These are phyloP conservation scores for Immersiella caudata DNA, from an alignment of 495 filamentous ascomycete species.

Conservation along the genomic window DNA sequence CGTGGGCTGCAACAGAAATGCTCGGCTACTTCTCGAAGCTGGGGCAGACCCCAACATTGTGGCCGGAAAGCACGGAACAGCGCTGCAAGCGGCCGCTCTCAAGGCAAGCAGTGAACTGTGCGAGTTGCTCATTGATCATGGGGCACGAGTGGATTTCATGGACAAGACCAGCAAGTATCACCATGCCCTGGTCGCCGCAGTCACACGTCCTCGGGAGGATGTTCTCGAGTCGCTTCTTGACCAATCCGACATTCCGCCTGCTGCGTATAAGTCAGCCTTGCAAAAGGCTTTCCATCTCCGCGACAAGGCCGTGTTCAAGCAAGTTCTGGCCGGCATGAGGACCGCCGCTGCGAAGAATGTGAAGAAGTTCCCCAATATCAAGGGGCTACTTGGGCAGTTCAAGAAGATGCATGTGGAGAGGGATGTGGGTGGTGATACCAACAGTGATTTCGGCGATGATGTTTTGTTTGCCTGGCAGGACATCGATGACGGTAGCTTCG, in stretches of 20 bases:
- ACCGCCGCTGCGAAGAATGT: slow-evolving; percentile 17
- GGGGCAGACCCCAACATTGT: slow-evolving; percentile 20
- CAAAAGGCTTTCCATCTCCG: slow-evolving; percentile 16
- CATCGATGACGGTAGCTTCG: slow-evolving; percentile 7
- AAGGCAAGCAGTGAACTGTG: slow-evolving; percentile 13
- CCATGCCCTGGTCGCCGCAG: slow-evolving; percentile 16
- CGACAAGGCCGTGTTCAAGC: slow-evolving; percentile 18
- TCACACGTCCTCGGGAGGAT: slow-evolving; percentile 19
- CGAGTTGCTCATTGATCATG: slow-evolving; percentile 12
- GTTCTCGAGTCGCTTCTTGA: slow-evolving; percentile 13
- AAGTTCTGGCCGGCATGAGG: slow-evolving; percentile 12
- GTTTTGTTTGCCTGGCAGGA: slow-evolving; percentile 11
- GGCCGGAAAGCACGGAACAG: slow-evolving; percentile 20
- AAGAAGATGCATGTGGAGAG: slow-evolving; percentile 19
- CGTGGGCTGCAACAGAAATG: slow-evolving; percentile 22
- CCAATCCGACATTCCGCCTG: neutral
- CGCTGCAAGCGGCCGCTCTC: slow-evolving; percentile 19
- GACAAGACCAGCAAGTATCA: slow-evolving; percentile 15
- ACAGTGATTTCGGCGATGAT: slow-evolving; percentile 22
- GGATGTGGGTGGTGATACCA: slow-evolving; percentile 11
- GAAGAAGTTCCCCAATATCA: slow-evolving; percentile 11
- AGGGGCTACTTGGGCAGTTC: slow-evolving; percentile 18
- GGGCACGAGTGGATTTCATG: slow-evolving; percentile 8
- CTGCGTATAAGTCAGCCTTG: slow-evolving; percentile 18
- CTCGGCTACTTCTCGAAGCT: slow-evolving; percentile 16